These are phyloP conservation scores for Cryptococcus sp. DNA, from an alignment of 1,284 basidiomycete genomes.

Conservation along the genomic window DNA sequence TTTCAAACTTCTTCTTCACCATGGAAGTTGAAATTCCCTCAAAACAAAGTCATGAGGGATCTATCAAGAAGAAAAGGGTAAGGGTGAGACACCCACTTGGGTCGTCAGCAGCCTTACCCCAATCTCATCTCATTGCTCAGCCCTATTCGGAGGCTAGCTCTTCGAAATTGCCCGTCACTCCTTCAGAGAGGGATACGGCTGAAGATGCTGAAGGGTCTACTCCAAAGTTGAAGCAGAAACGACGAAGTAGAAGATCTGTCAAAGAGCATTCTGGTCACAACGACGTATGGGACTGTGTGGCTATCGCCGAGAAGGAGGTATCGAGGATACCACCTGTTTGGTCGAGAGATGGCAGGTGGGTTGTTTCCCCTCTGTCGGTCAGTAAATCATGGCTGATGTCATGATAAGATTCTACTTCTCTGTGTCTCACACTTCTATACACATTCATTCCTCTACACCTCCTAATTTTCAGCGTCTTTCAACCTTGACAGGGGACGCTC, in stretches of 20 bases:
- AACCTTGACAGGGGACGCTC: conserved; percentile 58
- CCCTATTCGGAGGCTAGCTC: too few relatives aligned
- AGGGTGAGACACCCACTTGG: too few relatives aligned
- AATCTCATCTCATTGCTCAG: too few relatives aligned
- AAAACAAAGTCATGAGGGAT: too few relatives aligned
- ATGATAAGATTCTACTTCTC: conserved; percentile 78
- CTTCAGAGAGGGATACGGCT: too few relatives aligned
- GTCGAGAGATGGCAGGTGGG: conserved; percentile 79
- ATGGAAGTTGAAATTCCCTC: too few relatives aligned
- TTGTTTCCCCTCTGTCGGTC: conserved; percentile 14
- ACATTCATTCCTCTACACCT: conserved; percentile 71
- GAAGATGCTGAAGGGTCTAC: too few relatives aligned
- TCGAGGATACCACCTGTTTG: conserved; percentile 68
- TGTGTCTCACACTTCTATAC: conserved; percentile 64
- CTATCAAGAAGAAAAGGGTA: too few relatives aligned
- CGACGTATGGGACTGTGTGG: conserved; percentile 33
- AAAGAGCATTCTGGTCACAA: neutral
- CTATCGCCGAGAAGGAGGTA: conserved; percentile 63
- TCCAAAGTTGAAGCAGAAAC: neutral
- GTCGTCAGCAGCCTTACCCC: too few relatives aligned
- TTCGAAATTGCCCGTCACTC: too few relatives aligned
- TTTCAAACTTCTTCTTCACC: too few relatives aligned
- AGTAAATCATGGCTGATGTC: conserved; percentile 9
- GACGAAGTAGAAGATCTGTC: neutral
- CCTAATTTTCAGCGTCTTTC: conserved; percentile 67